phyloP scores from a whole-genome alignment of 352 stramenopile genomes.

The Phytophthora rubi region DNA sequence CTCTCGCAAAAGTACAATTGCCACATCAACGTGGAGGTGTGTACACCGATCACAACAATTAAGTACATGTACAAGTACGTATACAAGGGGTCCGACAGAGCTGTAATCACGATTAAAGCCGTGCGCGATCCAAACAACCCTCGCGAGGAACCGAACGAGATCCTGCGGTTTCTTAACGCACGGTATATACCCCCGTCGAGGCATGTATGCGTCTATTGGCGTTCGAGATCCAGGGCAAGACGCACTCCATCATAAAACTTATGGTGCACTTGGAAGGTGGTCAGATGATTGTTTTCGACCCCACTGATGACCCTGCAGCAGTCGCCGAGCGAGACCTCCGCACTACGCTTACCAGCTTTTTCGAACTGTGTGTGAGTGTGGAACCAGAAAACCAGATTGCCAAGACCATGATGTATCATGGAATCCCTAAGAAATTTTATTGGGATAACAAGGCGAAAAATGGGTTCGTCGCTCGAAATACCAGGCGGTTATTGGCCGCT shows the following conservation, averaged over 20 bases:
- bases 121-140: neutral
- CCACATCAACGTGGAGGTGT: neutral
- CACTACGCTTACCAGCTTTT: conserved; percentile 5
- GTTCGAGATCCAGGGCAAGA: neutral
- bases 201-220: neutral
- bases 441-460: neutral
- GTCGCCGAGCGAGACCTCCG: neutral
- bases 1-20: neutral
- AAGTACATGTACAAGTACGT: neutral
- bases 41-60: neutral
- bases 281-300: neutral
- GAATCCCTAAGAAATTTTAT: conserved; percentile 20
- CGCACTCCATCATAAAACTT: conserved; percentile 21
- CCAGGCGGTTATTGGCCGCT: conserved; percentile 17
- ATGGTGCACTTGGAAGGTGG: conserved; percentile 3
- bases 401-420: conserved; percentile 20
- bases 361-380: conserved; percentile 16
- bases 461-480: conserved; percentile 23
- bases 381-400: conserved; percentile 10
- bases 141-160: neutral
- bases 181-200: neutral
- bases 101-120: neutral
- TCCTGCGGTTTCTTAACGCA: neutral
- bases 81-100: neutral
- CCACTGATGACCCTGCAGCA: neutral